Base-by-base conservation (phyloP, 768 basidiomycete species). In the Mycena polygramma region DNA sequence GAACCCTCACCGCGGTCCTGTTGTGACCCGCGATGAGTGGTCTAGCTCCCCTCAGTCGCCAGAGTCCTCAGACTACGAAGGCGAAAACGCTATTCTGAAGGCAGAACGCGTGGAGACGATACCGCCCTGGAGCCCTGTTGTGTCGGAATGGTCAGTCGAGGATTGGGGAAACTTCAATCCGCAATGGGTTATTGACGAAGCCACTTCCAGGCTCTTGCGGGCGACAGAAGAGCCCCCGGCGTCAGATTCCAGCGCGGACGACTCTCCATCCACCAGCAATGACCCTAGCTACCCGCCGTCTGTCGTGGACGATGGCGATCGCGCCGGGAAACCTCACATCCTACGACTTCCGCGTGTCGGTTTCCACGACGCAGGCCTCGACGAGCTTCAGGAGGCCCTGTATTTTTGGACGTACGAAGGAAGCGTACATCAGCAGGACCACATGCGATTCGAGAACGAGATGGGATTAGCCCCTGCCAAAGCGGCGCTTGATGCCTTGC, bases 121-220 rank as follows among this genome's bases (percentile, higher is more conserved):
- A 0, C 30, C 35, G 0, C 53, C 53, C 0, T 54, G 30, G 53
- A 54, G 53, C 53, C 53, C 53, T 1, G 35, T 7, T 15, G 20
- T 54, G 7, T 36, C 53, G 4, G 53, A 54, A 7, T 54, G 53
- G 53, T 54, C 53, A 54, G 53, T 54, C 35, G 53, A 54, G 2
- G 8, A 1, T 0, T 36, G 5, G 6, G 53, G 36, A 11, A 20
- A 36, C 5, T 15, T 30, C 15, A 17, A 11, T 13, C 52, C 52
- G 13, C 52, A 30, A 53, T 15, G 15, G 24, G 14, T 53, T 19
- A 54, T 54, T 54, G 35, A 54, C 19, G 14, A 19, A 3, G 52
- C 52, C 3, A 15, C 30, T 15, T 30, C 15, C 26, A 53, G 52
- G 26, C 14, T 17, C 11, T 17, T 26, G 14, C 14, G 41, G 10